Evolutionary conservation across 768 basidiomycete species (phyloP), one percentile per base, ranked within the genome.

Genomic region (Lentinula sp.): DNA sequence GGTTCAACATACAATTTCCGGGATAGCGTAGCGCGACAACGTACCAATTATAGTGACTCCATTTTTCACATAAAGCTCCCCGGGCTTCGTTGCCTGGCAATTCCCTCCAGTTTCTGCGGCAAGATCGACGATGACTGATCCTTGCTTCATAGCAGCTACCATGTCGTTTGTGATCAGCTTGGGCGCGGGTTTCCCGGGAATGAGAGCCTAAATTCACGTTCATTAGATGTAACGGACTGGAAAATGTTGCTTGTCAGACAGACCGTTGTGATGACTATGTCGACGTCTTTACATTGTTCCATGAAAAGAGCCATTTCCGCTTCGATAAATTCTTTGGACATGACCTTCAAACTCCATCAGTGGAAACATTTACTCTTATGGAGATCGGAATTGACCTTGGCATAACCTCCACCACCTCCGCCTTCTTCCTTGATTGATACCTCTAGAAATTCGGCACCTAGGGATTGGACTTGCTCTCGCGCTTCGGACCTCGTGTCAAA

Each of bases 81-180:
- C 93, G 6, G 93, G 91, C 55, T 80, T 77, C 8, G 93, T 95
- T 13, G 85, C 87, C 66, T 86, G 88, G 66, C 93, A 94, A 64
- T 95, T 95, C 13, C 93, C 93, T n/a, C 93, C 92, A 49, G 91
- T 83, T 74, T 95, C 93, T 15, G 91, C 88, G 42, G 93, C 93
- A 61, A 91, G 70, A 71, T 95, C 93, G 32, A 94, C 92, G 57
- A 95, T 84, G 33, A 95, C 86, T 4, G 93, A 94, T 28, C 93
- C 93, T 74, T 90, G 91, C 66, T 90, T 93, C 93, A 95, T 93
- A n/a, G 86, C 88, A 43, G 86, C 83, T 13, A 95, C 81, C 89
- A 94, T 93, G 77, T 91, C 88, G 63, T 85, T 79, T 5, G 86
- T 90, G 68, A 95, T 92, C 48, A 95, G 71, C 69, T 86, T 94